phyloP scores from a whole-genome alignment of 257 asterid species.

The Fraxinus pennsylvanica region DNA sequence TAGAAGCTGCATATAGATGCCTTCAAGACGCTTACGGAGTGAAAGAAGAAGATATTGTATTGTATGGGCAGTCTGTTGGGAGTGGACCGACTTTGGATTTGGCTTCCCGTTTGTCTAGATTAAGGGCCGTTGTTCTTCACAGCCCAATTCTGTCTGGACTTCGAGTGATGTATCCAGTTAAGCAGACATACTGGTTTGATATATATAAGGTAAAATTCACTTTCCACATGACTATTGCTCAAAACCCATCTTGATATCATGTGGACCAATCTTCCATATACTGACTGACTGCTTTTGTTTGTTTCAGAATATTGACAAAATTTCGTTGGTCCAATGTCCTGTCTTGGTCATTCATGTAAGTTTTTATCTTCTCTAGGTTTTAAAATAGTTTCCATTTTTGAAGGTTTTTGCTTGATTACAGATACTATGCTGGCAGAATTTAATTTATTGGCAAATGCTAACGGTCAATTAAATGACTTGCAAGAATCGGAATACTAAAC shows the following conservation, averaged over 20 bases:
- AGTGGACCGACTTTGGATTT: constrained; percentile 94
- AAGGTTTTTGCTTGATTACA: constrained; percentile 12
- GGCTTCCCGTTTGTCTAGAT: constrained; percentile 74
- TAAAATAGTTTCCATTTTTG: constrained; percentile 6
- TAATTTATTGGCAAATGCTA: neutral
- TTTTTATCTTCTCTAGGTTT: constrained; percentile 17
- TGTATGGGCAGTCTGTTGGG: constrained; percentile 96
- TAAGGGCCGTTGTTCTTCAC: constrained; percentile 96
- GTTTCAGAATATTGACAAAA: constrained; percentile 89
- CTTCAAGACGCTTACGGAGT: constrained; percentile 77
- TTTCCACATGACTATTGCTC: constrained; percentile 7
- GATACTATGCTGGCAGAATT: neutral
- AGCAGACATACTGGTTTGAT: constrained; percentile 95
- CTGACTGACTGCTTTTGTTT: constrained; percentile 15
- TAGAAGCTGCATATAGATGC: constrained; percentile 91
- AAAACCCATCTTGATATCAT: constrained; percentile 19
- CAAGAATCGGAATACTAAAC: neutral
- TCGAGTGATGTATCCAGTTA: constrained; percentile 95
- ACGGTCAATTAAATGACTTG: constrained; percentile 3
- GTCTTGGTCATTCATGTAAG: constrained; percentile 94
- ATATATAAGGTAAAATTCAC: constrained; percentile 70
- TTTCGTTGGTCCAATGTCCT: constrained; percentile 77
- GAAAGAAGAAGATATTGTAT: constrained; percentile 78
- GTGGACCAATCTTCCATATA: constrained; percentile 15
- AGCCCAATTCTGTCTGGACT: constrained; percentile 93